phyloP scores from a whole-genome alignment of 192 early-diverging fungal species.

The Backusella liffmaniae region DNA sequence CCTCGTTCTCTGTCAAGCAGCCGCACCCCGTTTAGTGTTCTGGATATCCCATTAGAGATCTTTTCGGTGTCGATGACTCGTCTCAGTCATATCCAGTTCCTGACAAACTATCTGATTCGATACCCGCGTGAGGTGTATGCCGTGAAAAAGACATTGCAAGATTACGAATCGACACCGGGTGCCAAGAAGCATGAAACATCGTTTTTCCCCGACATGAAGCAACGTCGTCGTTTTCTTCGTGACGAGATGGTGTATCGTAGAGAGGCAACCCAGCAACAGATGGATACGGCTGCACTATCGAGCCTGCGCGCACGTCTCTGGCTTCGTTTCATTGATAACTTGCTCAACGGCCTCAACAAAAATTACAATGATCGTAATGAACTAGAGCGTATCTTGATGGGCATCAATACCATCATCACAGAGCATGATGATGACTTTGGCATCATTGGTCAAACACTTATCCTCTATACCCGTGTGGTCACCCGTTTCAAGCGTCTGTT shows the following conservation, averaged over 20 bases:
- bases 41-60: constrained; percentile 43
- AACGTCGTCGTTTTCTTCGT: not conserved
- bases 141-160: constrained; percentile 46
- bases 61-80: constrained; percentile 50
- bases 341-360: constrained; percentile 49
- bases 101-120: constrained; percentile 49
- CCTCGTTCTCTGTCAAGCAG: constrained; percentile 32
- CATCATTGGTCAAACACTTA: constrained; percentile 48
- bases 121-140: constrained; percentile 49
- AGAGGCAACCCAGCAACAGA: constrained; percentile 13
- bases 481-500: constrained; percentile 53
- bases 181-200: constrained; percentile 17
- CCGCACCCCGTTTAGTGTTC: constrained; percentile 27
- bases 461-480: constrained; percentile 46
- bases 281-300: constrained; percentile 33
- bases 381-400: constrained; percentile 44
- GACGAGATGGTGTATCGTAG: not conserved
- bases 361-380: constrained; percentile 51
- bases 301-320: constrained; percentile 51
- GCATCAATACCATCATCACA: constrained; percentile 50
- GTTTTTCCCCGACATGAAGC: constrained; percentile 42
- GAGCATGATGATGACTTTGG: constrained; percentile 49
- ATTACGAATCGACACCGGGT: constrained; percentile 40
- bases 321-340: constrained; percentile 49
- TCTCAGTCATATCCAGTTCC: constrained; percentile 55